phyloP scores from a whole-genome alignment of 805 yeast species.

The Saccharomycopsis oosterbeekiorum region DNA sequence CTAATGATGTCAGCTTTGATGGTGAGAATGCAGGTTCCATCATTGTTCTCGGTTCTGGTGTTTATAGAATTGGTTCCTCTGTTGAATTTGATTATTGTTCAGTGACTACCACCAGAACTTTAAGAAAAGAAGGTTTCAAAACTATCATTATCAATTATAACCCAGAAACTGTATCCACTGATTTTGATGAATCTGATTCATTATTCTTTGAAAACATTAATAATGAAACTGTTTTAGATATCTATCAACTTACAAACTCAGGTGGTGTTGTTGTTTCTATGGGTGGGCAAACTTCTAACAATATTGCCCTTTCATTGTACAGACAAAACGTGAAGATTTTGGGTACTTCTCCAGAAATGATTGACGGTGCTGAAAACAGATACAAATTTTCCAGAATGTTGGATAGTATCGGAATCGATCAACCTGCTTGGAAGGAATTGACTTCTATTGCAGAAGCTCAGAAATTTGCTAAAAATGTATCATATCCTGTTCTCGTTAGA shows the following conservation, averaged over 20 bases:
- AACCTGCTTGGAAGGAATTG: conserved; percentile 98
- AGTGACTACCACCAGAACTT: conserved; percentile 89
- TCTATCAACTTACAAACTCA: conserved; percentile 84
- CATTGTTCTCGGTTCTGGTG: conserved; percentile 97
- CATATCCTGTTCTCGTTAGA: conserved; percentile 93
- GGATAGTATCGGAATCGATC: conserved; percentile 94
- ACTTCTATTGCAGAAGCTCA: conserved; percentile 91
- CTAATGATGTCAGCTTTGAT: conserved; percentile 77
- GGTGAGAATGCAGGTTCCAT: conserved; percentile 61
- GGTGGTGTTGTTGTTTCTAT: conserved; percentile 89
- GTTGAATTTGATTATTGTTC: conserved; percentile 99
- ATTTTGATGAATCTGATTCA: conserved; percentile 96
- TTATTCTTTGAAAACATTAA: conserved; percentile 92
- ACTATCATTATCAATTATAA: conserved; percentile 96
- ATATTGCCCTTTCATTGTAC: conserved; percentile 85
- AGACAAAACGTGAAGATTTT: conserved; percentile 91
- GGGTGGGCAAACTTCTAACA: conserved; percentile 99
- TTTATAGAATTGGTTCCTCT: conserved; percentile 96
- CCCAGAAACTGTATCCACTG: conserved; percentile 98
- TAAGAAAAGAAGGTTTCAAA: conserved; percentile 76
- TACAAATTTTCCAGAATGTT: conserved; percentile 96
- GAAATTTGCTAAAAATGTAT: conserved; percentile 78
- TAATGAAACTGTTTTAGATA: conserved; percentile 88
- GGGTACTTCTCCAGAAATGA: conserved; percentile 98
- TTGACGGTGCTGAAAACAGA: conserved; percentile 96